phyloP scores from a whole-genome alignment of 2,329 filamentous ascomycete genomes.

The Xylariomycetidae sp. region DNA sequence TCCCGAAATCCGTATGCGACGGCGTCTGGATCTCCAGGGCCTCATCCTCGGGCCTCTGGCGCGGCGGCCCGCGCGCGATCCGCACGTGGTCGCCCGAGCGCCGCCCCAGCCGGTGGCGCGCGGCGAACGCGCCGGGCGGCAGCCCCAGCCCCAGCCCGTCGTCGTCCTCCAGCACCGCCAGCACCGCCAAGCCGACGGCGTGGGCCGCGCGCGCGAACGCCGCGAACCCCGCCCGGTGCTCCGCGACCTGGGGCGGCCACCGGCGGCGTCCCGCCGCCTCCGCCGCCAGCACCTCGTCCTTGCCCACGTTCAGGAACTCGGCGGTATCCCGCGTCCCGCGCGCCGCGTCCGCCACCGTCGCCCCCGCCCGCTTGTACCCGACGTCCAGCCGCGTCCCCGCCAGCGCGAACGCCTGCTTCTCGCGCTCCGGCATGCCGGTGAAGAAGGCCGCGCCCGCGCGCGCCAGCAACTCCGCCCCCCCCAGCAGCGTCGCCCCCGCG shows the following conservation, averaged over 20 bases:
- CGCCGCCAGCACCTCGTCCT: slow-evolving; percentile 24
- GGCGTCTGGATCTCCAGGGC: slow-evolving; percentile 26
- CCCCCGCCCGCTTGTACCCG: slow-evolving; percentile 27
- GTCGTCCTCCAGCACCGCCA: slow-evolving; percentile 22
- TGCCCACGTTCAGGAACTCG: slow-evolving; percentile 29
- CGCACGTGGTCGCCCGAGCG: slow-evolving; percentile 27
- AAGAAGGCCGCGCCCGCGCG: slow-evolving; percentile 21
- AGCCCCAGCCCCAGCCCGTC: slow-evolving; percentile 25
- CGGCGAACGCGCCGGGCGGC: slow-evolving; percentile 17
- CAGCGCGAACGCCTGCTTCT: neutral
- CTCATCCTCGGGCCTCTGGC: slow-evolving; percentile 24
- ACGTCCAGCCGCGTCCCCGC: slow-evolving; percentile 19
- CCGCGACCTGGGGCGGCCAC: slow-evolving; percentile 22
- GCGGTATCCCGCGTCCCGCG: slow-evolving; percentile 24
- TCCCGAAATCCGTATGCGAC: slow-evolving; percentile 32
- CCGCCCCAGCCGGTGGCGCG: slow-evolving; percentile 24
- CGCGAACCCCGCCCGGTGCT: slow-evolving; percentile 19
- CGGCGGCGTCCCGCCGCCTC: slow-evolving; percentile 13
- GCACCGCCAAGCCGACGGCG: slow-evolving; percentile 21
- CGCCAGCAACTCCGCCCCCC: slow-evolving; percentile 16
- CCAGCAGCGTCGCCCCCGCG: slow-evolving; percentile 15
- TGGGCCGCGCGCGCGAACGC: slow-evolving; percentile 23
- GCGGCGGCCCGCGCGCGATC: slow-evolving; percentile 24
- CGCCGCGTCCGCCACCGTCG: slow-evolving; percentile 21
- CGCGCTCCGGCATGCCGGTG: neutral